Percentiles rank a stretch among this genome's conserved stretches.
Conservation (phyloP, 2,329 filamentous ascomycete genomes). For the Colletotrichum cereale region DNA sequence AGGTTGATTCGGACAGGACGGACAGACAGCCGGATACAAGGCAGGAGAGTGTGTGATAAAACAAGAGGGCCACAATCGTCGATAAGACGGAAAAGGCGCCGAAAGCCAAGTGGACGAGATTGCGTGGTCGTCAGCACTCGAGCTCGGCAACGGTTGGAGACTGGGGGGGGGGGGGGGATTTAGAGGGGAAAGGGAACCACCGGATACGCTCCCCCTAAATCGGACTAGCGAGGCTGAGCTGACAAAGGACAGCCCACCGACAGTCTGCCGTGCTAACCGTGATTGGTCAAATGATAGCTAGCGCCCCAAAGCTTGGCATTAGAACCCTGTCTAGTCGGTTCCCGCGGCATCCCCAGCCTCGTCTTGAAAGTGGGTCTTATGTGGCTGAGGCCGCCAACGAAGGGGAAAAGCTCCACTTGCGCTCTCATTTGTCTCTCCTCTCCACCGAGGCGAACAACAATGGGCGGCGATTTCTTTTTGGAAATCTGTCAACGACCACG, state of each 20-base stretch:
- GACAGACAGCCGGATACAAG: neutral
- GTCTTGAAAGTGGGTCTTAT: neutral
- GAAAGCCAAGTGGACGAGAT: slow-evolving; percentile 37
- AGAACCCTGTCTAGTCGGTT: slow-evolving; percentile 18
- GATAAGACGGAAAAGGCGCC: slow-evolving; percentile 15
- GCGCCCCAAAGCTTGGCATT: slow-evolving; percentile 39
- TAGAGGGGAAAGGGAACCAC: slow-evolving; percentile 29
- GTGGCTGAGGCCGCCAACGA: slow-evolving; percentile 21
- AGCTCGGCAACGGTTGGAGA: slow-evolving; percentile 29
- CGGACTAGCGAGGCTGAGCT: slow-evolving; percentile 40
- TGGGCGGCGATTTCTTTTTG: slow-evolving; percentile 28
- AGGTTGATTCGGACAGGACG: neutral
- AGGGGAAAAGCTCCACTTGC: slow-evolving; percentile 4
- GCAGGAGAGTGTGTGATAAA: neutral
- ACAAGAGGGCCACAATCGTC: neutral
- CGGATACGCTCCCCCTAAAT: slow-evolving; percentile 35
- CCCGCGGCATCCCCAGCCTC: slow-evolving; percentile 29
- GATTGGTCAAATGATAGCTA: slow-evolving; percentile 8
- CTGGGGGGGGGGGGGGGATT: slow-evolving; percentile 10
- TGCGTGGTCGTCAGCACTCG: slow-evolving; percentile 37
- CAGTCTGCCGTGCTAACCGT: slow-evolving; percentile 28
- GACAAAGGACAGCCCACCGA: slow-evolving; percentile 26
- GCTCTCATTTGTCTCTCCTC: slow-evolving; percentile 15
- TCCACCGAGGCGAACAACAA: slow-evolving; percentile 17
- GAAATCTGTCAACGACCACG: slow-evolving; percentile 40